Conservation (phyloP, 257 asterid species). For the Solanum rostratum region DNA sequence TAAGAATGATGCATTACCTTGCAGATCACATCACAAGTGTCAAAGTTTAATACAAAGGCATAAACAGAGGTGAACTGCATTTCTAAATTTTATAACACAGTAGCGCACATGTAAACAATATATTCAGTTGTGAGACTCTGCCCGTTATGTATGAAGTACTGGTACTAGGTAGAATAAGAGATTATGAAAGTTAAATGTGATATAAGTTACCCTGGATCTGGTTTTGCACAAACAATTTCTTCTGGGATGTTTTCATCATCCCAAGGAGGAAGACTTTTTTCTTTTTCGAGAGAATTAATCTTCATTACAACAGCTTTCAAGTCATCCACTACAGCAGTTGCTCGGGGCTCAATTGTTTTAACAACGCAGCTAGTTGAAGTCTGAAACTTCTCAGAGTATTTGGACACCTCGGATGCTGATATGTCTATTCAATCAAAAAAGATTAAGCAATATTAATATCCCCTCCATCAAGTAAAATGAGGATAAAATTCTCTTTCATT, state of each 20-base stretch:
- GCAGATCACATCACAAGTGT: neutral
- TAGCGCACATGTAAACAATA: neutral
- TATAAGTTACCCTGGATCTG: conserved; percentile 68
- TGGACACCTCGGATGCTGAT: conserved; percentile 74
- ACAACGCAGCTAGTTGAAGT: conserved; percentile 74
- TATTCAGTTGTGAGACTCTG: neutral
- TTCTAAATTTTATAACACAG: neutral
- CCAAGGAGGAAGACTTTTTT: conserved; percentile 55
- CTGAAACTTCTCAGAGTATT: conserved; percentile 56
- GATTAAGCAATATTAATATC: neutral
- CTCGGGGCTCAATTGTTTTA: conserved; percentile 89
- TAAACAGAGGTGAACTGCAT: neutral
- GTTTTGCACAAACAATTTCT: conserved; percentile 58
- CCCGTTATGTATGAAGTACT: neutral
- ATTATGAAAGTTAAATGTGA: neutral
- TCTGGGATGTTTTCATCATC: conserved; percentile 82
- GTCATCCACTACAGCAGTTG: conserved; percentile 57
- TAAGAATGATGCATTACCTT: neutral
- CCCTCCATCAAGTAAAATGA: neutral
- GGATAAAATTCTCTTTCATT: neutral
- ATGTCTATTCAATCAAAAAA: conserved; percentile 38
- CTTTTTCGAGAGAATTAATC: conserved; percentile 62
- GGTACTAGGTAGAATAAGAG: neutral
- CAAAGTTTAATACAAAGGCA: neutral
- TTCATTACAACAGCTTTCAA: conserved; percentile 49